phyloP scores from a whole-genome alignment of 2,329 filamentous ascomycete species.

The Neofusicoccum sp. region DNA sequence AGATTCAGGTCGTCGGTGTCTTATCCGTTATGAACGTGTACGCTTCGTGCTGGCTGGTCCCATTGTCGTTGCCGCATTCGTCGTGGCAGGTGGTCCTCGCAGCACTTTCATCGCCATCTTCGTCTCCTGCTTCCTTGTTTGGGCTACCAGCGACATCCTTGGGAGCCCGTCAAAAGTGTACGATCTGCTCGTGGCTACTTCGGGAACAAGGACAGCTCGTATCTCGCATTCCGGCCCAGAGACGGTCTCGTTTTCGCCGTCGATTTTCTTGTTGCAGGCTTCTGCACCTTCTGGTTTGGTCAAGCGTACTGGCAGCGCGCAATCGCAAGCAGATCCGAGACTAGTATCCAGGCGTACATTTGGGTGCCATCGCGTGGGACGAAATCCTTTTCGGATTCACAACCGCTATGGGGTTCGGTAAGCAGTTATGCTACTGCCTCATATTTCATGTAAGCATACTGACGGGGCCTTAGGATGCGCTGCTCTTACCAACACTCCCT shows the following conservation, averaged over 20 bases:
- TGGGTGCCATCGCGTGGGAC: constrained; percentile 44
- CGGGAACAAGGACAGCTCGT: constrained; percentile 47
- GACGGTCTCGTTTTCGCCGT: constrained; percentile 53
- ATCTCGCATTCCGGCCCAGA: constrained; percentile 57
- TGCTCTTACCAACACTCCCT: constrained; percentile 46
- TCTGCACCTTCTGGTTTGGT: constrained; percentile 9
- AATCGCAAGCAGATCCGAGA: constrained; percentile 51
- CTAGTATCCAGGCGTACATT: constrained; percentile 54
- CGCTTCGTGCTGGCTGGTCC: constrained; percentile 50
- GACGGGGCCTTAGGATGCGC: constrained; percentile 48
- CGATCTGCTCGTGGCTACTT: constrained; percentile 47
- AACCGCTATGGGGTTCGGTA: constrained; percentile 38
- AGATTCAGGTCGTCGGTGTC: constrained; percentile 22
- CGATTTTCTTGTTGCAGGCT: constrained; percentile 37
- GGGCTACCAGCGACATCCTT: constrained; percentile 49
- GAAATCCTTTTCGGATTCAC: constrained; percentile 39
- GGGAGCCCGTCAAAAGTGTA: constrained; percentile 46
- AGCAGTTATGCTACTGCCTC: constrained; percentile 25
- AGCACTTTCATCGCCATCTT: constrained; percentile 49
- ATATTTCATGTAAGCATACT: constrained; percentile 40
- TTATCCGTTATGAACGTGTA: constrained; percentile 51
- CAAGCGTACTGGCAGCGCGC: constrained; percentile 45
- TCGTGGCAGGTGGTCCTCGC: constrained; percentile 22
- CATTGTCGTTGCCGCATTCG: constrained; percentile 28
- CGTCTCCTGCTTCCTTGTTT: constrained; percentile 46